These are phyloP conservation scores for Penicilliopsis zonata DNA, from an alignment of 495 filamentous ascomycete genomes.

Conservation along the genomic window DNA sequence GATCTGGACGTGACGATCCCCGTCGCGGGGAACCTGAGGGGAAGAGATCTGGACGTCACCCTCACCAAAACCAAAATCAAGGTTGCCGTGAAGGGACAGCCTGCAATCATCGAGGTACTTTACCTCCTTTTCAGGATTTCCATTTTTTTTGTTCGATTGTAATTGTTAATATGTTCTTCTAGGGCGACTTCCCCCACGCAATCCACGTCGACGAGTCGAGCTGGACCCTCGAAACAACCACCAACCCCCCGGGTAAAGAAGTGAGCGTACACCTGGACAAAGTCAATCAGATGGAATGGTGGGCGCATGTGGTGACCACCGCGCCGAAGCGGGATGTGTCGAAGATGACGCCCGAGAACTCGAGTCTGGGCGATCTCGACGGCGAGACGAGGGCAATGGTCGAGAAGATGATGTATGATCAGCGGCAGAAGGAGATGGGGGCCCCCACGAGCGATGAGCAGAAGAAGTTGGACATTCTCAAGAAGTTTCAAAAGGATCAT, in stretches of 20 bases:
- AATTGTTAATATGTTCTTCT: neutral
- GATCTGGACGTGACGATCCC: constrained; percentile 74
- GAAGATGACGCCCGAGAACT: constrained; percentile 90
- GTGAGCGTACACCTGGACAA: constrained; percentile 91
- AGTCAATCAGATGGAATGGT: constrained; percentile 95
- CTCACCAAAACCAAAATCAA: constrained; percentile 69
- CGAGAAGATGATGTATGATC: constrained; percentile 99
- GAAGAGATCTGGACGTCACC: constrained; percentile 70
- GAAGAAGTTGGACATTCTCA: constrained; percentile 82
- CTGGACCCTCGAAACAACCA: constrained; percentile 75
- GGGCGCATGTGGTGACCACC: constrained; percentile 74
- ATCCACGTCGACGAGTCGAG: constrained; percentile 78
- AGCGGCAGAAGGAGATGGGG: constrained; percentile 91
- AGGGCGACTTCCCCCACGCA: constrained; percentile 78
- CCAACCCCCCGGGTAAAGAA: constrained; percentile 52
- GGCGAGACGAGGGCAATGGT: constrained; percentile 97
- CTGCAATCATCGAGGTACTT: constrained; percentile 70
- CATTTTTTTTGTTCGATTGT: neutral
- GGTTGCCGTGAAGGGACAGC: constrained; percentile 80
- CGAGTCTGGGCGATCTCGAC: constrained; percentile 80
- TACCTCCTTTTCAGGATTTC: neutral
- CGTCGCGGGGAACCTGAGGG: constrained; percentile 70
- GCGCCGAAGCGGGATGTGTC: constrained; percentile 81
- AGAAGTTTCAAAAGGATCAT: constrained; percentile 79
- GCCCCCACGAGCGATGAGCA: constrained; percentile 82